Base-by-base conservation (phyloP, 495 filamentous ascomycete genomes). In the Choiromyces venosus region DNA sequence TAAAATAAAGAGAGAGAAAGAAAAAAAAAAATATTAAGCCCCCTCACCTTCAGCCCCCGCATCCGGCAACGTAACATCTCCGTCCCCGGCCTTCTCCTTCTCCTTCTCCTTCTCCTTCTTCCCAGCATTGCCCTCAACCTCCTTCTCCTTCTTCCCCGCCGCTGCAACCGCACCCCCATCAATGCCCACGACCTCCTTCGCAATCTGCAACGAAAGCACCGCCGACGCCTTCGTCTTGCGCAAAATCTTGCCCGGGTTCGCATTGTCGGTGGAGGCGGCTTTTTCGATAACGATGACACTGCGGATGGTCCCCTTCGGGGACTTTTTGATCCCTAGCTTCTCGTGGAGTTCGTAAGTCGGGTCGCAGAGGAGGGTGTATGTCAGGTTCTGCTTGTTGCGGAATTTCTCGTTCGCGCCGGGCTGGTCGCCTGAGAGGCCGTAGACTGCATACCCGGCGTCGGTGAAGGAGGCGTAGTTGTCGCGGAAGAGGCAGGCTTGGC, bases 401-500 rank as follows among this genome's bases (percentile, higher is more conserved):
- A 99, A 99, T 52, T 89, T 91, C 46, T 92, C 93, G 83, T 99
- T 99, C 72, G 91, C 87, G 82, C 93, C 94, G 75, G 93, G 89
- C 12, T 88, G 89, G 84, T 99, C 95, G 70, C 88, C 87, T 18
- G 92, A 95, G 33, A 99, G 88, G 36, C 95, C 95, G 82, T 91
- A 98, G 81, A 99, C 90, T 73, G 89, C 85, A 64, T 96, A 87
- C 35, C 95, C 94, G 40, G 87, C 89, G n/a, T 88, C 86, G n/a
- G 88, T 92, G 65, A 99, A 86, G 69, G 88, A 82, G n/a, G 84
- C 83, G 83, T 94, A 90, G 18, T 86, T 84, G 86, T 98, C 95
- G 76, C 94, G 88, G 85, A 99, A 98, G 73, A 93, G 85, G 83
- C 95, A 97, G 68, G 87, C 95, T 89, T 98, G 95, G 38, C 86